Conservation (phyloP, 2,329 filamentous ascomycete genomes). For the Penicillium corylophilum region DNA sequence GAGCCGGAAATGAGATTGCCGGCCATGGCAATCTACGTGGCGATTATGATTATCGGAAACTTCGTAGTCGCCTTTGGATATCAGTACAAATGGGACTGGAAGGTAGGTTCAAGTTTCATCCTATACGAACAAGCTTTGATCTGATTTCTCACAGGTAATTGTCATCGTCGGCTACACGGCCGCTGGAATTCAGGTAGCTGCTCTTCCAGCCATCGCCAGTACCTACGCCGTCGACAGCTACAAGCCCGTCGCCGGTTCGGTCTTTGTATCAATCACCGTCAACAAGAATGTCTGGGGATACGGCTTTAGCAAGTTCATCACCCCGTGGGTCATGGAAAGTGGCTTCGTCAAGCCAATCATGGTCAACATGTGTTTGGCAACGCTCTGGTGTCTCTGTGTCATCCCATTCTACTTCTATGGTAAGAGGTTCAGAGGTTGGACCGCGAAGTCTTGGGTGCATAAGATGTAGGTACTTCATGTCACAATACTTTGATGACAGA, state of each 20-base stretch:
- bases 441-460: conserved; percentile 56
- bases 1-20: conserved; percentile 60
- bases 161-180: conserved; percentile 60
- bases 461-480: conserved; percentile 40
- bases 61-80: conserved; percentile 56
- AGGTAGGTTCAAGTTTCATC: conserved; percentile 34
- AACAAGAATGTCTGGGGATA: conserved; percentile 66
- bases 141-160: conserved; percentile 35
- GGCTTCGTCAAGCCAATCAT: conserved; percentile 60
- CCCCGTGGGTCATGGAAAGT: conserved; percentile 49
- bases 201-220: conserved; percentile 58
- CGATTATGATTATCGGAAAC: conserved; percentile 59
- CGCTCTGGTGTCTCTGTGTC: conserved; percentile 55
- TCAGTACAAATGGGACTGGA: conserved; percentile 55
- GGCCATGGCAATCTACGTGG: conserved; percentile 57
- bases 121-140: background rate
- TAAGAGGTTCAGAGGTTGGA: conserved; percentile 59
- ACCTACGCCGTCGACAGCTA: conserved; percentile 64
- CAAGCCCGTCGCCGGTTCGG: conserved; percentile 60
- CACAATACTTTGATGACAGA: background rate
- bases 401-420: conserved; percentile 59
- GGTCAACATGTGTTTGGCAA: conserved; percentile 56
- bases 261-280: conserved; percentile 62
- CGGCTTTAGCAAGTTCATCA: conserved; percentile 58
- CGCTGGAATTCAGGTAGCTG: conserved; percentile 59